These are phyloP conservation scores for Eremothecium gossypii DNA, from an alignment of 1,139 yeast genomes.

Conservation along the genomic window DNA sequence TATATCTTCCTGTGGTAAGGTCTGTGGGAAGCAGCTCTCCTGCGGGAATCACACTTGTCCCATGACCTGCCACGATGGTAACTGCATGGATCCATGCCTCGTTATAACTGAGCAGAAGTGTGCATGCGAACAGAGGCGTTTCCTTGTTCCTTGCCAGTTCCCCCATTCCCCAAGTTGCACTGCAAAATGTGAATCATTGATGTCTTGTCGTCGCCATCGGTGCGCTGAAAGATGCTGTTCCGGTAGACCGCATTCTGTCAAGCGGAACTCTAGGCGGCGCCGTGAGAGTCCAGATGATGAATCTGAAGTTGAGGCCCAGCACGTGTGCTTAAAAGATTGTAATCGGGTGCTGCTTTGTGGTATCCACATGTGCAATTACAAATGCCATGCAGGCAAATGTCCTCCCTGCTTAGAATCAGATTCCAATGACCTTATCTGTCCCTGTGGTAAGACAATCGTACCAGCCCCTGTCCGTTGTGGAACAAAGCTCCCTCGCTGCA, in stretches of 20 bases:
- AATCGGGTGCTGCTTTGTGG: slow-evolving; percentile 63
- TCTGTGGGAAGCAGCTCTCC: slow-evolving; percentile 51
- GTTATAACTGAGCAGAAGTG: slow-evolving; percentile 28
- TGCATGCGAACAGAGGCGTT: slow-evolving; percentile 34
- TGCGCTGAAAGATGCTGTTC: slow-evolving; percentile 65
- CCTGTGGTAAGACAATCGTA: slow-evolving; percentile 74
- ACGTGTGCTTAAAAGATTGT: slow-evolving; percentile 68
- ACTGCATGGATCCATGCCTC: slow-evolving; percentile 57
- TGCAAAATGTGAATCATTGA: slow-evolving; percentile 66
- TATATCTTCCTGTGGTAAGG: slow-evolving; percentile 59
- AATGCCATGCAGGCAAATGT: slow-evolving; percentile 81
- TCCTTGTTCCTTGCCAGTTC: slow-evolving; percentile 56
- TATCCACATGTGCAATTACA: slow-evolving; percentile 57
- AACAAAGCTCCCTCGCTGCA: slow-evolving; percentile 57
- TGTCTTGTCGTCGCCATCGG: slow-evolving; percentile 75
- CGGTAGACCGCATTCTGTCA: slow-evolving; percentile 53
- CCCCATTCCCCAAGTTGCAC: slow-evolving; percentile 52
- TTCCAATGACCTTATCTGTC: slow-evolving; percentile 70
- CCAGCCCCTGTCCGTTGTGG: slow-evolving; percentile 91
- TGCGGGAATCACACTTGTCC: slow-evolving; percentile 70
- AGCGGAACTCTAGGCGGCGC: slow-evolving; percentile 42
- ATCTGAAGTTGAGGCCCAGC: slow-evolving; percentile 63
- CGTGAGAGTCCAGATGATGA: slow-evolving; percentile 36
- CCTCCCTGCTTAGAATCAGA: slow-evolving; percentile 78
- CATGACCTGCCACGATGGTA: slow-evolving; percentile 66